These are phyloP conservation scores for Phlebopus sp. DNA, from an alignment of 1,284 basidiomycete species.

Conservation along the genomic window DNA sequence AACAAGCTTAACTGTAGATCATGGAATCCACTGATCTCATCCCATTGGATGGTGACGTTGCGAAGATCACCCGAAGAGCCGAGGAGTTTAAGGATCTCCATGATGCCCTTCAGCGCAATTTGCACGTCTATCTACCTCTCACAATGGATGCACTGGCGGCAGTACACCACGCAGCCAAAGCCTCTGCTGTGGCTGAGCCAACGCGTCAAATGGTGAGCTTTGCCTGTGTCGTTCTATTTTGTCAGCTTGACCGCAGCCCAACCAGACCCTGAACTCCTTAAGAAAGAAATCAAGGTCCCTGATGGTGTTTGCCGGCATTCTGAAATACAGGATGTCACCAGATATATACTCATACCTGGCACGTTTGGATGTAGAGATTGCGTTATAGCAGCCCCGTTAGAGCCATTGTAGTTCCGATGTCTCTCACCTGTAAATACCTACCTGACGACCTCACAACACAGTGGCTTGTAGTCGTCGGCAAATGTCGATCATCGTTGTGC, in stretches of 20 bases:
- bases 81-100: slow-evolving; percentile 89
- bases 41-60: slow-evolving; percentile 84
- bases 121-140: slow-evolving; percentile 85
- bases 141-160: slow-evolving; percentile 93
- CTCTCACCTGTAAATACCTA: too few relatives aligned
- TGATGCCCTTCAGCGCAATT: slow-evolving; percentile 85
- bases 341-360: slow-evolving; percentile 90
- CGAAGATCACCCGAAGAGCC: slow-evolving; percentile 81
- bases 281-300: slow-evolving; percentile 76
- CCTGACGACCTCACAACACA: not conserved
- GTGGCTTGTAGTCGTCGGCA: not conserved
- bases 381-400: slow-evolving; percentile 40
- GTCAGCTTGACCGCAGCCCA: not conserved
- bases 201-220: slow-evolving; percentile 67
- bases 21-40: slow-evolving; percentile 90
- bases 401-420: not conserved
- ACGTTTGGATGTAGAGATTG: slow-evolving; percentile 74
- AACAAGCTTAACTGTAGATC: slow-evolving; percentile 46
- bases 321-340: slow-evolving; percentile 86
- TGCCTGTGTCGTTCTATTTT: slow-evolving; percentile 4
- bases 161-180: slow-evolving; percentile 75
- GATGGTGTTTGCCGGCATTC: slow-evolving; percentile 85
- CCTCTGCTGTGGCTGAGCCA: slow-evolving; percentile 68
- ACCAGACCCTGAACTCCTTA: slow-evolving; percentile 57
- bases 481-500: slow-evolving; percentile 35